phyloP scores from a whole-genome alignment of 345 rosid genomes.

The Aquilaria sinensis region DNA sequence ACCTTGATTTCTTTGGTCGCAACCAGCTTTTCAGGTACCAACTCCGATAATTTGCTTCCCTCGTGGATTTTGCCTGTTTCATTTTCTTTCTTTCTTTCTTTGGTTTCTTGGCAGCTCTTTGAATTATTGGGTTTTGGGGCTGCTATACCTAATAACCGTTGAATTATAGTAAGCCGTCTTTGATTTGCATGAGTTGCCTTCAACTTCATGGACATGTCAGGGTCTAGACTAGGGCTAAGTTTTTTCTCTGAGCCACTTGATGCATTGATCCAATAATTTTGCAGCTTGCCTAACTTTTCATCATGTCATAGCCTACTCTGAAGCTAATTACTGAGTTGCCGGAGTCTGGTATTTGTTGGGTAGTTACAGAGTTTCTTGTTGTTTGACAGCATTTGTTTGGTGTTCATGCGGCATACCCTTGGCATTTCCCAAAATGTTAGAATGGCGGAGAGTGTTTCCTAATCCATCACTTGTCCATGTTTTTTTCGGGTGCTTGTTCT shows the following conservation, averaged over 20 bases:
- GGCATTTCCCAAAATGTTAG: constrained; percentile 34
- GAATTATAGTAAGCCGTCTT: constrained; percentile 20
- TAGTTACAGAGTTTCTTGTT: constrained; percentile 8
- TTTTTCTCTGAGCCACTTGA: constrained; percentile 17
- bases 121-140: constrained; percentile 5
- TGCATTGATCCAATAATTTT: constrained; percentile 16
- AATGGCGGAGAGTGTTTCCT: constrained; percentile 7
- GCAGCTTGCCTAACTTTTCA: constrained; percentile 3
- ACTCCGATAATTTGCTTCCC: constrained; percentile 13
- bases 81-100: constrained; percentile 12
- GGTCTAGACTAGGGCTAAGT: constrained; percentile 4
- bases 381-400: constrained; percentile 7
- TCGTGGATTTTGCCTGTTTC: constrained; percentile 9
- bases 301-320: constrained; percentile 3
- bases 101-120: constrained; percentile 13
- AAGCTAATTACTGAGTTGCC: constrained; percentile 5
- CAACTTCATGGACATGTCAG: not conserved
- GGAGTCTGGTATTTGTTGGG: not conserved
- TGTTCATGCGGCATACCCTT: constrained; percentile 13
- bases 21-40: constrained; percentile 34
- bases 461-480: constrained; percentile 25
- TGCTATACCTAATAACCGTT: constrained; percentile 19
- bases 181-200: constrained; percentile 5
- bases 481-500: constrained; percentile 23
- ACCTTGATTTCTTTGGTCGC: constrained; percentile 16